Evolutionary conservation across 2,329 filamentous ascomycete genomes (phyloP).

Genomic region (Aspergillus hiratsukae): DNA sequence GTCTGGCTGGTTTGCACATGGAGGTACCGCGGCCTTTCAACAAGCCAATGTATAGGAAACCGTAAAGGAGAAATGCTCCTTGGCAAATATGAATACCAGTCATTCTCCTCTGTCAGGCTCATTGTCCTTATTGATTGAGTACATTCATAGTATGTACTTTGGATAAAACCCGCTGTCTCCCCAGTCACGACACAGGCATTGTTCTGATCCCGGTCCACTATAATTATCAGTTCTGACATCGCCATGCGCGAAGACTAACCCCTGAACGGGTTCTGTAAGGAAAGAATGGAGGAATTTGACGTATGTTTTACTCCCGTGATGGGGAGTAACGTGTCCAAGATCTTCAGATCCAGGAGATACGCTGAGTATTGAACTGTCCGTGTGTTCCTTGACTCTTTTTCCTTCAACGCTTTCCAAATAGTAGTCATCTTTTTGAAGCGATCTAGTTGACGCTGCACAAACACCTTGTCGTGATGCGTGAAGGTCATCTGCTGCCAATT

Average conservation of each 20-base stretch:
- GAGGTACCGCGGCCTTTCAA: constrained; percentile 18
- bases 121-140: constrained; percentile 15
- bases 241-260: constrained; percentile 25
- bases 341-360: background rate
- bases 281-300: constrained; percentile 20
- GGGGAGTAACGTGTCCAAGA: constrained; percentile 19
- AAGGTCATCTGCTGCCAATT: too few relatives aligned
- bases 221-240: constrained; percentile 24
- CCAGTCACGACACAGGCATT: constrained; percentile 21
- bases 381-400: constrained; percentile 22
- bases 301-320: constrained; percentile 19
- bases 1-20: constrained; percentile 7
- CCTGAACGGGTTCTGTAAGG: constrained; percentile 8
- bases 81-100: constrained; percentile 27
- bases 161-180: constrained; percentile 31
- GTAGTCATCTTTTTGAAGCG: constrained; percentile 13
- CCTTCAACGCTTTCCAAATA: constrained; percentile 19
- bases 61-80: constrained; percentile 19
- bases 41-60: constrained; percentile 18
- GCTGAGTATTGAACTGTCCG: constrained; percentile 14
- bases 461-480: constrained; percentile 16
- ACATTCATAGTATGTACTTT: constrained; percentile 24
- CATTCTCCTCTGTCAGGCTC: constrained; percentile 19
- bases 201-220: constrained; percentile 17
- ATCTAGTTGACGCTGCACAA: constrained; percentile 17